Conservation (phyloP, 176 grass and related monocot genomes). For the Musa acuminata region DNA sequence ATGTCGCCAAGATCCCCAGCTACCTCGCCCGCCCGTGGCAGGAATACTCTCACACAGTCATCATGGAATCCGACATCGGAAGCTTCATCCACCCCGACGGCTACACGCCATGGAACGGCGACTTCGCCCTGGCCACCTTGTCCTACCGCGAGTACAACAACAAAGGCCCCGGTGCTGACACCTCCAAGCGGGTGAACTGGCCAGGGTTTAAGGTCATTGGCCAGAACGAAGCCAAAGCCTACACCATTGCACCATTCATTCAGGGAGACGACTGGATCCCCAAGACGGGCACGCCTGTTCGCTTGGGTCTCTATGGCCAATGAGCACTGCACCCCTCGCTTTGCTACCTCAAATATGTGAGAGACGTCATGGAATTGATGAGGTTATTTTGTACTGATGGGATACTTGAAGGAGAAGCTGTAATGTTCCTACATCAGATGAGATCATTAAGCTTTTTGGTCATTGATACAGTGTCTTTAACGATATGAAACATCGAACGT, state of each 20-base stretch:
- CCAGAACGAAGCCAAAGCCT: slow-evolving; percentile 36
- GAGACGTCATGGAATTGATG: no score
- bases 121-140: slow-evolving; percentile 64
- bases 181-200: slow-evolving; percentile 43
- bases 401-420: no score
- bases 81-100: slow-evolving; percentile 62
- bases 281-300: slow-evolving; percentile 52
- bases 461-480: no score
- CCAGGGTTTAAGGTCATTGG: slow-evolving; percentile 43
- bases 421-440: no score
- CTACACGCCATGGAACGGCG: slow-evolving; percentile 75
- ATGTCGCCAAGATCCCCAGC: slow-evolving; percentile 29
- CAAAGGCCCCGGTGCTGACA: slow-evolving; percentile 46
- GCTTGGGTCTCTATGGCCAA: slow-evolving; percentile 29
- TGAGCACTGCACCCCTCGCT: background rate
- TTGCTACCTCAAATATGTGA: background rate
- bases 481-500: no score
- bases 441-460: no score
- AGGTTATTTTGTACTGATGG: no score
- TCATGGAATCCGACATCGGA: slow-evolving; percentile 71
- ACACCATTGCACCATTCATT: slow-evolving; percentile 58
- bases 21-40: slow-evolving; percentile 78
- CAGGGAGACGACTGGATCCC: slow-evolving; percentile 55
- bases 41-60: slow-evolving; percentile 52
- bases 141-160: slow-evolving; percentile 78